phyloP scores from a whole-genome alignment of 257 asterid genomes.

The Parsonsia alboflavescens region DNA sequence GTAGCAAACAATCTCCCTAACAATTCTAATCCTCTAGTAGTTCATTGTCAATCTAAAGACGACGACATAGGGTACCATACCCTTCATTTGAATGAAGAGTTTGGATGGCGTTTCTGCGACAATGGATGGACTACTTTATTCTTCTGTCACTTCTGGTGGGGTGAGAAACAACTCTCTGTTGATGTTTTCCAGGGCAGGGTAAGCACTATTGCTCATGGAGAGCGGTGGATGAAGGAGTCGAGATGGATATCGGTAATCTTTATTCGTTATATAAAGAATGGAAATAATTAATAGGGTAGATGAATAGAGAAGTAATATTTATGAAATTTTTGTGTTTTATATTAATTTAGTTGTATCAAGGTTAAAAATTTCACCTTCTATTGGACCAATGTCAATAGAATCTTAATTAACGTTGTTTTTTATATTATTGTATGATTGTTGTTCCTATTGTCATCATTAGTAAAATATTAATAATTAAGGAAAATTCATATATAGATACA shows the following conservation, averaged over 20 bases:
- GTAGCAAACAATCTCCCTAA: constrained; percentile 1
- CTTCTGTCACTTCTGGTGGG: not conserved
- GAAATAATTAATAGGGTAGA: not conserved
- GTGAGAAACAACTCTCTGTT: not conserved
- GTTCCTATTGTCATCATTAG: too few species aligned
- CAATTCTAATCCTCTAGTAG: not conserved
- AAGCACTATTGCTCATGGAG: not conserved
- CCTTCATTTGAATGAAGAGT: not conserved
- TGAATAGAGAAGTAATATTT: too few species aligned
- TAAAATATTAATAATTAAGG: too few species aligned
- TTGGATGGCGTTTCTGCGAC: not conserved
- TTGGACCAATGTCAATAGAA: too few species aligned
- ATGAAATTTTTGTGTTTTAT: too few species aligned
- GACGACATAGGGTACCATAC: constrained; percentile 12
- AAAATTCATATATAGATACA: too few species aligned
- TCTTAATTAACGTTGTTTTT: too few species aligned
- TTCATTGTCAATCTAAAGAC: constrained; percentile 10
- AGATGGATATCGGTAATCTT: not conserved
- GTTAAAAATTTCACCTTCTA: too few species aligned
- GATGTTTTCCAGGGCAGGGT: not conserved
- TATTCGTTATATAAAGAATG: not conserved
- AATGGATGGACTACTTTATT: not conserved
- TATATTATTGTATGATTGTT: too few species aligned
- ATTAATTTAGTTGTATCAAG: too few species aligned
- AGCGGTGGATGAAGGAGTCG: not conserved